Conservation (phyloP, 768 basidiomycete species). For the Mycena filopes region DNA sequence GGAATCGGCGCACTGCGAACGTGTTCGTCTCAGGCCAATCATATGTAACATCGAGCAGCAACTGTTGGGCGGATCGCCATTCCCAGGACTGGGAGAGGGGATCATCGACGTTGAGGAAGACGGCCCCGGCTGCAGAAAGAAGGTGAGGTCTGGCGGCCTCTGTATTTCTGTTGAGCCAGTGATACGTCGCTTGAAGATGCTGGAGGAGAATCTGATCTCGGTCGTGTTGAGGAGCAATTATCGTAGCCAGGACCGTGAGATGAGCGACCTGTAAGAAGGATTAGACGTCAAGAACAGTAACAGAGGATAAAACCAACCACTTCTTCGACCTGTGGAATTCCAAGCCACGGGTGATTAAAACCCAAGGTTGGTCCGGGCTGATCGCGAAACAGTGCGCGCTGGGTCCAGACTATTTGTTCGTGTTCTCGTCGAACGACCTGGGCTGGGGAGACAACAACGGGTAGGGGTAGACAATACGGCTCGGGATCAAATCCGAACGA, state of each 20-base stretch:
- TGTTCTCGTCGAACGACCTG: constrained; percentile 18
- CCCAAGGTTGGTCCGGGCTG: constrained; percentile 1
- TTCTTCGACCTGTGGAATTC: constrained; percentile 25
- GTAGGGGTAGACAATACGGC: constrained; percentile 18
- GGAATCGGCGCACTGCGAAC: constrained; percentile 44
- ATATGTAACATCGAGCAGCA: constrained; percentile 49
- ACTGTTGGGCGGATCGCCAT: constrained; percentile 51
- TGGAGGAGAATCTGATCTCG: constrained; percentile 41
- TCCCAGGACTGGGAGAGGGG: constrained; percentile 46
- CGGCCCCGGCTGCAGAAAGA: constrained; percentile 30
- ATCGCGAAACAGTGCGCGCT: constrained; percentile 19
- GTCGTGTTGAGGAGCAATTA: constrained; percentile 40
- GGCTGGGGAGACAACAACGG: constrained; percentile 21
- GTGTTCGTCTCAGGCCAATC: constrained; percentile 42
- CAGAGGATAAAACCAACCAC: constrained; percentile 8
- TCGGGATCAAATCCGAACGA: constrained; percentile 14
- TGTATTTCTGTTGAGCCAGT: constrained; percentile 49
- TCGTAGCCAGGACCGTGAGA: constrained; percentile 45
- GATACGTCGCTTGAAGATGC: constrained; percentile 55
- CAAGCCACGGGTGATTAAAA: constrained; percentile 18
- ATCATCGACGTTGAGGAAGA: constrained; percentile 62
- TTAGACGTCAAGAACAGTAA: neutral
- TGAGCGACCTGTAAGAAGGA: constrained; percentile 49
- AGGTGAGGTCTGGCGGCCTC: constrained; percentile 33
- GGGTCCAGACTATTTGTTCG: constrained; percentile 28